Base-by-base conservation (phyloP, 306 rosid genomes). In the Pueraria montana region DNA sequence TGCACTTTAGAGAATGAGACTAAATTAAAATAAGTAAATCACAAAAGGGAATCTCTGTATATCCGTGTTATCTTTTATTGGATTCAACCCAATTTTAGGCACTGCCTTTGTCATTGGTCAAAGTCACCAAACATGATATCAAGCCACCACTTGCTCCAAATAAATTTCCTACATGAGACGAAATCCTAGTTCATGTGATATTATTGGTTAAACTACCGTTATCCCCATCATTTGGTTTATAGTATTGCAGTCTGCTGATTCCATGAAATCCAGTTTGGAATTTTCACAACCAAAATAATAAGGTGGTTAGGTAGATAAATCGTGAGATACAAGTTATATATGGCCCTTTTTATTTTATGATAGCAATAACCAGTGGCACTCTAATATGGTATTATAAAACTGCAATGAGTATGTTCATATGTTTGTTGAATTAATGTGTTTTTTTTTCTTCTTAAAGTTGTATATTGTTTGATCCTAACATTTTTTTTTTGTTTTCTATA, bases 1-100 rank as follows among this genome's bases (percentile, higher is more conserved):
- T 80, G 68, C 26, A 77, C 27, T 77, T 70, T 50, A 43, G 49
- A 80, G 27, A 71, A 48, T 74, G 38, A 50, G 23, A 34, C 43
- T 50, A 79, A 49, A 40, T 40, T 2, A 6, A 68, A 53, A 43
- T 1, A 58, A 49, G 38, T 1, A 16, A 74, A 38, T 76, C 12
- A 21, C 65, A 76, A 71, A 49, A 79, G 6, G 42, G 78, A 66
- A 74, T 78, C 67, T 79, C 11, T 82, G 72, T 81, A 42, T 78
- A 50, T 84, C 1, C 65, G n/a, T 72, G 74, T 2, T 55, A 74
- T 79, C 84, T 55, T 38, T 52, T 66, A 67, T 80, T 66, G 23
- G 87, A 80, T 80, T 34, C 72, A 55, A 53, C 61, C 55, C 77
- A 70, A 79, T 84, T 79, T 34, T 72, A 69, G 77, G 84, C 76